A percentile compares a stretch with the other conserved stretches of the same genome.
Conservation (phyloP, 139 green algal species). For the Penium margaritaceum region DNA sequence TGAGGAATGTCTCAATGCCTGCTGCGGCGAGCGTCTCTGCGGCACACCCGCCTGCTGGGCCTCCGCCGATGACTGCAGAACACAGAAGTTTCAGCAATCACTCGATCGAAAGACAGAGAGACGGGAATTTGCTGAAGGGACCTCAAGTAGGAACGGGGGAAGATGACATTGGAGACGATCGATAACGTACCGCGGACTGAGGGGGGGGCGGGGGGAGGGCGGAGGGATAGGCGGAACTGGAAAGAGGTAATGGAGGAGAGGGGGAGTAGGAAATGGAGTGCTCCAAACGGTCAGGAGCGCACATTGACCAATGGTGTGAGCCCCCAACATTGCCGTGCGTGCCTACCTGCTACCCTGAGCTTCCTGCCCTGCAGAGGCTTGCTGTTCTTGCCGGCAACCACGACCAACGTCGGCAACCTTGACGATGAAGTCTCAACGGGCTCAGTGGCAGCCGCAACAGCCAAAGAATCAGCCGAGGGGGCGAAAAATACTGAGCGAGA, state of each 20-base stretch:
- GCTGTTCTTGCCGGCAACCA: conserved; percentile 34
- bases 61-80: conserved; percentile 83
- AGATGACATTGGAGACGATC: not conserved
- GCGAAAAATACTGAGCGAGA: too few species aligned
- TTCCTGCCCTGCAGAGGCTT: conserved; percentile 38
- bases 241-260: not conserved
- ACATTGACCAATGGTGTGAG: not conserved
- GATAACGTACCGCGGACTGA: not conserved
- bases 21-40: conserved; percentile 88
- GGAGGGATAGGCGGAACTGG: not conserved
- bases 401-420: conserved; percentile 4
- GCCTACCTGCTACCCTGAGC: conserved; percentile 31
- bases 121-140: not conserved
- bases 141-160: conserved; percentile 3
- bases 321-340: not conserved
- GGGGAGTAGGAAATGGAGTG: not conserved
- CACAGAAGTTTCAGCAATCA: not conserved
- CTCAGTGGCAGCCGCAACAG: too few species aligned
- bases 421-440: too few species aligned
- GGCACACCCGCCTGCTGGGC: conserved; percentile 83
- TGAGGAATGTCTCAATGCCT: conserved; percentile 86
- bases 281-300: not conserved
- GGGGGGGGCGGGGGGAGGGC: not conserved
- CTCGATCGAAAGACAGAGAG: not conserved
- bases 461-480: too few species aligned